phyloP scores from a whole-genome alignment of 306 rosid species.

The Quercus cerris region DNA sequence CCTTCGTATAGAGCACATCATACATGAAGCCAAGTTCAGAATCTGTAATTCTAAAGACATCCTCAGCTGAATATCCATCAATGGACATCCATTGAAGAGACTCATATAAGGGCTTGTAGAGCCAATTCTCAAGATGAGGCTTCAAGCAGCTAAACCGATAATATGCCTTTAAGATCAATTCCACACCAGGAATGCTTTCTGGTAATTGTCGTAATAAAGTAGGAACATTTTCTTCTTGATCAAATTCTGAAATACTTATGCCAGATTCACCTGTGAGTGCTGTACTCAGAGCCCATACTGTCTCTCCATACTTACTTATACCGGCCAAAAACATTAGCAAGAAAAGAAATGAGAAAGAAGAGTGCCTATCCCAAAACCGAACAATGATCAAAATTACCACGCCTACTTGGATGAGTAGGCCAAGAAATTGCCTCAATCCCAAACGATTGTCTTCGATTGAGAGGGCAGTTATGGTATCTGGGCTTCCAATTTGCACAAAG shows the following conservation, averaged over 20 bases:
- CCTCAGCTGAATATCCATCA: constrained; percentile 26
- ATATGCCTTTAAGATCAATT: constrained; percentile 53
- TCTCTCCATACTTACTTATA: constrained; percentile 55
- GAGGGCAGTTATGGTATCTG: constrained; percentile 65
- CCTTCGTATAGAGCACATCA: constrained; percentile 64
- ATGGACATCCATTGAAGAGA: constrained; percentile 35
- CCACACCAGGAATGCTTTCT: constrained; percentile 35
- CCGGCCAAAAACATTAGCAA: constrained; percentile 52
- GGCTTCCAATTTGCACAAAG: constrained; percentile 59
- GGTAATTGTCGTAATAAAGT: constrained; percentile 37
- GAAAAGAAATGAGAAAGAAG: constrained; percentile 48
- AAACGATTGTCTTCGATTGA: constrained; percentile 56
- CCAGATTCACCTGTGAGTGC: constrained; percentile 40
- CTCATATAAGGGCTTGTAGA: constrained; percentile 43
- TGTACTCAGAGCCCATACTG: constrained; percentile 58
- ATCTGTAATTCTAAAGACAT: constrained; percentile 49
- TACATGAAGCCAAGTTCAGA: constrained; percentile 64
- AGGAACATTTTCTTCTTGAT: constrained; percentile 40
- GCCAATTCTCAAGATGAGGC: constrained; percentile 60
- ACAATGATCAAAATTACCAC: constrained; percentile 48
- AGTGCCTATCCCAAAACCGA: constrained; percentile 48
- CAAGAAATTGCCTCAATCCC: constrained; percentile 51
- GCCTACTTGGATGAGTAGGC: constrained; percentile 47
- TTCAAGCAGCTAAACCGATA: constrained; percentile 48
- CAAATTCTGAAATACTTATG: constrained; percentile 37